Evolutionary conservation across 2,329 filamentous ascomycete species (phyloP).

Genomic region (Colletotrichum musae): DNA sequence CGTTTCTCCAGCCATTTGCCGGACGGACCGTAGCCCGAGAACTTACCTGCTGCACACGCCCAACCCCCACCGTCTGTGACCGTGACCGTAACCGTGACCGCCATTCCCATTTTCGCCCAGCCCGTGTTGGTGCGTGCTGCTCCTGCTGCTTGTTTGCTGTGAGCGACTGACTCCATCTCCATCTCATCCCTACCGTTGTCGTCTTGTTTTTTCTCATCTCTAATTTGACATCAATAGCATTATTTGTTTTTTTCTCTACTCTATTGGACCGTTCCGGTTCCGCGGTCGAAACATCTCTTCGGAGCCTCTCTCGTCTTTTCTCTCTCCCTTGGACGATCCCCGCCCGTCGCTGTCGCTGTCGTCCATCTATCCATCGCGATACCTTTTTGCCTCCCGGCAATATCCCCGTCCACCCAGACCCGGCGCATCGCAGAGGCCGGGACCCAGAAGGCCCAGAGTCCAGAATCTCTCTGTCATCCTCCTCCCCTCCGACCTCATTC

Average conservation of each 20-base stretch:
- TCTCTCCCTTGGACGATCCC: slow-evolving; percentile 29
- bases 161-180: neutral
- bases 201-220: slow-evolving; percentile 5
- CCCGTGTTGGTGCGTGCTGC: neutral
- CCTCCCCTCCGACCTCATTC: slow-evolving; percentile 36
- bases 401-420: slow-evolving; percentile 40
- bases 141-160: neutral
- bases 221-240: neutral
- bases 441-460: slow-evolving; percentile 32
- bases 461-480: slow-evolving; percentile 25
- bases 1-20: slow-evolving; percentile 53
- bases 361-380: neutral
- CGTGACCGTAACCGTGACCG: slow-evolving; percentile 29
- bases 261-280: slow-evolving; percentile 28
- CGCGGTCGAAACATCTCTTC: slow-evolving; percentile 23
- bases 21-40: slow-evolving; percentile 30
- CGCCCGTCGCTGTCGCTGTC: slow-evolving; percentile 20
- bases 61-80: slow-evolving; percentile 38
- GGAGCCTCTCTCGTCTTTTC: neutral
- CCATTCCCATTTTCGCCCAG: slow-evolving; percentile 34
- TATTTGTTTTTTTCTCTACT: slow-evolving; percentile 11
- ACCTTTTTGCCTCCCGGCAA: slow-evolving; percentile 22
- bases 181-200: slow-evolving; percentile 3
- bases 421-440: slow-evolving; percentile 26
- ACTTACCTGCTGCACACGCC: neutral